Percentiles rank a stretch among this genome's conserved stretches.
Evolutionary conservation across 129 eudicot genomes (phyloP).

Genomic region (Chrysanthemum seticuspe): DNA sequence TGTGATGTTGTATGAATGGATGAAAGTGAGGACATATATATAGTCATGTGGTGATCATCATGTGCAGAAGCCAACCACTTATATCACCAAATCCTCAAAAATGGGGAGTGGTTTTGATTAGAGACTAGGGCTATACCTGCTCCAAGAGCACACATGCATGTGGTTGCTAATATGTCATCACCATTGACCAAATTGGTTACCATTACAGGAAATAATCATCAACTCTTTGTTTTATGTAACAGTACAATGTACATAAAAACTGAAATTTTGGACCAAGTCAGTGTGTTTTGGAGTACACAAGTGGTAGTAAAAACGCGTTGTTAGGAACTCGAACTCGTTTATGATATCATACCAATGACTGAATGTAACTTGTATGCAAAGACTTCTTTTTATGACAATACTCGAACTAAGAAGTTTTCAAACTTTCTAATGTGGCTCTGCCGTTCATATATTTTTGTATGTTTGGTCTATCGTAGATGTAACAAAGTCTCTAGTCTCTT

Average conservation of each 20-base stretch:
- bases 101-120: slow-evolving; percentile 44
- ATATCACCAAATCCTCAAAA: slow-evolving; percentile 47
- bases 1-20: slow-evolving; percentile 15
- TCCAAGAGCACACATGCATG: slow-evolving; percentile 43
- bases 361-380: not conserved
- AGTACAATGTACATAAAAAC: slow-evolving; percentile 23
- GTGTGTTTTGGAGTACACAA: not conserved
- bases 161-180: slow-evolving; percentile 37
- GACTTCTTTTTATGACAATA: not conserved
- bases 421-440: slow-evolving; percentile 8
- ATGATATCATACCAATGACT: slow-evolving; percentile 7
- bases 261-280: slow-evolving; percentile 33
- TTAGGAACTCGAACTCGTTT: not conserved
- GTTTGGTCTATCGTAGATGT: not conserved
- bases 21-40: slow-evolving; percentile 22
- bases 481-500: not conserved
- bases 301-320: slow-evolving; percentile 7
- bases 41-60: slow-evolving; percentile 20
- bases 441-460: not conserved
- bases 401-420: not conserved
- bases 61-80: slow-evolving; percentile 47
- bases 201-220: slow-evolving; percentile 14
- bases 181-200: slow-evolving; percentile 24
- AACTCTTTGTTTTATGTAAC: slow-evolving; percentile 11
- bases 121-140: slow-evolving; percentile 62